Evolutionary conservation across 805 yeast genomes (phyloP).

Genomic region (Suhomyces pyralidae): DNA sequence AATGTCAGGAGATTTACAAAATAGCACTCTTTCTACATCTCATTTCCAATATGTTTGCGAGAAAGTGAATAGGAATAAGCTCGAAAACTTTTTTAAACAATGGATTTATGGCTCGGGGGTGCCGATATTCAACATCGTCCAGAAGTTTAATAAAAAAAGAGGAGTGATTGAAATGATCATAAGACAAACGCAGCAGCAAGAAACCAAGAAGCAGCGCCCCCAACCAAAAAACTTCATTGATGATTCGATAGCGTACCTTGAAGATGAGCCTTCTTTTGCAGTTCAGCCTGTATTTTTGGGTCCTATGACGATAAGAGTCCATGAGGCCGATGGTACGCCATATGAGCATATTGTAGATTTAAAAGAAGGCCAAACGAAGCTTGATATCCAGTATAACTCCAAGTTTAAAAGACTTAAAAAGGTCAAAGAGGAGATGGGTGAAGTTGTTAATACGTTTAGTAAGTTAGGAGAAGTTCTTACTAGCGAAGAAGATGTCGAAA

Average conservation of each 20-base stretch:
- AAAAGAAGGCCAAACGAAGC: slow-evolving; percentile 77
- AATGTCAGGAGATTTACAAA: slow-evolving; percentile 87
- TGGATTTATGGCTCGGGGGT: slow-evolving; percentile 91
- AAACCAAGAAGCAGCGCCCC: slow-evolving; percentile 40
- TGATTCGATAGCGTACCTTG: slow-evolving; percentile 42
- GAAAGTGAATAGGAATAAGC: slow-evolving; percentile 80
- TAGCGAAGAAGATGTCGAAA: slow-evolving; percentile 53
- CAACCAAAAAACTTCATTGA: slow-evolving; percentile 41
- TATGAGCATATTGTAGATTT: slow-evolving; percentile 95
- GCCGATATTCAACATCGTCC: slow-evolving; percentile 86
- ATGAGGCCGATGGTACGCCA: slow-evolving; percentile 98
- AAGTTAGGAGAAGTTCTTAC: slow-evolving; percentile 74
- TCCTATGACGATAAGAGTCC: slow-evolving; percentile 94
- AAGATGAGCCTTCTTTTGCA: slow-evolving; percentile 38
- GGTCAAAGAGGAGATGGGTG: slow-evolving; percentile 47
- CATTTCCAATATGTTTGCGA: slow-evolving; percentile 96
- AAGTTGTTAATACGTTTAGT: slow-evolving; percentile 31
- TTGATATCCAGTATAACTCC: slow-evolving; percentile 94
- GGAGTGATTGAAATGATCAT: slow-evolving; percentile 94
- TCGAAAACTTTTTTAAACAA: slow-evolving; percentile 82
- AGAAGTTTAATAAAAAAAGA: slow-evolving; percentile 88
- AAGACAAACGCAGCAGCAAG: slow-evolving; percentile 79
- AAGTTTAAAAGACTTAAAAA: slow-evolving; percentile 81
- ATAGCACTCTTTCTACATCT: slow-evolving; percentile 70
- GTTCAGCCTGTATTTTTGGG: slow-evolving; percentile 71